Evolutionary conservation across 1,139 yeast genomes (phyloP).

Genomic region (Blastobotrys petasosporus): DNA sequence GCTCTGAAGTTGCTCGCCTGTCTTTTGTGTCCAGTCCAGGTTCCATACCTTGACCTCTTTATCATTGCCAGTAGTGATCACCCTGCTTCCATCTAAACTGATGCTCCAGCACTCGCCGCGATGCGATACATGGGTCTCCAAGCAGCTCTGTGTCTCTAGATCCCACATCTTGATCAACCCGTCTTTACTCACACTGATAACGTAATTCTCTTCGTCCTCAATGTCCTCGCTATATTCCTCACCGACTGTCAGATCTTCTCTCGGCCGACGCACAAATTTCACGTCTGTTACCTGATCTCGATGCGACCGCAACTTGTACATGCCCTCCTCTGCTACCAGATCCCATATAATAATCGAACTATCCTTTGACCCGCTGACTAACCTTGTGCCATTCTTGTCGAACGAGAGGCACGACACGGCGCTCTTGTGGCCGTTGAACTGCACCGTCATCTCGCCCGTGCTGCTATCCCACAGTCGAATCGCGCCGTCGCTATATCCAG

Average conservation of each 20-base stretch:
- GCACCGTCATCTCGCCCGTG: conserved; percentile 68
- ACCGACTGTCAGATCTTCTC: conserved; percentile 13
- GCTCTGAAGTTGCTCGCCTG: conserved; percentile 40
- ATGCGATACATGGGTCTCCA: conserved; percentile 93
- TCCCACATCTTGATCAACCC: conserved; percentile 94
- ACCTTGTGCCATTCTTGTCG: conserved; percentile 75
- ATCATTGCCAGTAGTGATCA: conserved; percentile 69
- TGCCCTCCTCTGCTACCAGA: conserved; percentile 84
- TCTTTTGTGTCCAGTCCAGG: conserved; percentile 50
- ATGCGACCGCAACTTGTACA: conserved; percentile 82
- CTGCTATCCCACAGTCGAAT: conserved; percentile 90
- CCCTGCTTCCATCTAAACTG: conserved; percentile 29
- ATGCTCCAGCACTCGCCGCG: conserved; percentile 90
- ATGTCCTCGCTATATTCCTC: conserved; percentile 2
- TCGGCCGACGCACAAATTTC: conserved; percentile 37
- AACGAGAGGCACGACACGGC: conserved; percentile 63
- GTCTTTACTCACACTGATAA: conserved; percentile 76
- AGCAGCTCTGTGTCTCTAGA: conserved; percentile 76
- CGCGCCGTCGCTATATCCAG: conserved; percentile 84
- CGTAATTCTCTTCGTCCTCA: conserved; percentile 44
- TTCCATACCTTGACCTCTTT: conserved; percentile 83
- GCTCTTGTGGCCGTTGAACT: conserved; percentile 82
- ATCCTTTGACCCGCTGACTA: conserved; percentile 83
- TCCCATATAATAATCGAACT: conserved; percentile 89
- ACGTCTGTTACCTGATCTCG: conserved; percentile 82